Conservation (phyloP, 2,329 filamentous ascomycete genomes). For the Fusarium equiseti region DNA sequence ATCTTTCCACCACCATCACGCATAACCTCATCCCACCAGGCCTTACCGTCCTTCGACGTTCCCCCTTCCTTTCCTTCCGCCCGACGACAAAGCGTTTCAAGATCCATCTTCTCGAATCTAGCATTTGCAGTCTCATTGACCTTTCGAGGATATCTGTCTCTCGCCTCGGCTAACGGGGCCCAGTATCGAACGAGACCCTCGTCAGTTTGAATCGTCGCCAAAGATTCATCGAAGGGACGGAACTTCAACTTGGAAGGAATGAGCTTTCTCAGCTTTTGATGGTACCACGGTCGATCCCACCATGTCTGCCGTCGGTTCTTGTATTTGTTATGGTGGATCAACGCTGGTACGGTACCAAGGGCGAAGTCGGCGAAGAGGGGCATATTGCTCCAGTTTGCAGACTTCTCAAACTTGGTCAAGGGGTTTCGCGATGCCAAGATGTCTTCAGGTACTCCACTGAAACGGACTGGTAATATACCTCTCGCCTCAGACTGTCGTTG, state of each 20-base stretch:
- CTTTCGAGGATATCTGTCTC: constrained; percentile 4
- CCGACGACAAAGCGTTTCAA: neutral
- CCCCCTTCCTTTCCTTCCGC: neutral
- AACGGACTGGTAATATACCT: neutral
- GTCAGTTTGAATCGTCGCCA: neutral
- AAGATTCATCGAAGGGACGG: neutral
- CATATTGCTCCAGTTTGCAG: constrained; percentile 1
- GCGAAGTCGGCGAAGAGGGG: constrained; percentile 3
- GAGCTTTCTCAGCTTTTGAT: neutral
- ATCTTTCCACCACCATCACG: neutral
- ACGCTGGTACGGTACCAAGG: neutral
- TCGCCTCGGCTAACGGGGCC: neutral
- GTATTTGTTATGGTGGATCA: neutral
- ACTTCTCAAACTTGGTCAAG: accelerated
- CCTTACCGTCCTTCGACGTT: neutral
- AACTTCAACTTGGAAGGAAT: neutral
- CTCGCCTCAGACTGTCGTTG: neutral
- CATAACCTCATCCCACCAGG: constrained; percentile 13
- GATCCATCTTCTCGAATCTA: neutral
- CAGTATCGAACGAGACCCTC: constrained; percentile 3
- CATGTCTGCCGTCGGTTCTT: neutral
- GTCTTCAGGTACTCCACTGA: neutral
- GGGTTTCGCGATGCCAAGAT: neutral
- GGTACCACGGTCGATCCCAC: constrained; percentile 19
- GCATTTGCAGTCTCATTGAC: neutral